Conservation (phyloP, 2,329 filamentous ascomycete genomes). For the Pseudonectria buxi region DNA sequence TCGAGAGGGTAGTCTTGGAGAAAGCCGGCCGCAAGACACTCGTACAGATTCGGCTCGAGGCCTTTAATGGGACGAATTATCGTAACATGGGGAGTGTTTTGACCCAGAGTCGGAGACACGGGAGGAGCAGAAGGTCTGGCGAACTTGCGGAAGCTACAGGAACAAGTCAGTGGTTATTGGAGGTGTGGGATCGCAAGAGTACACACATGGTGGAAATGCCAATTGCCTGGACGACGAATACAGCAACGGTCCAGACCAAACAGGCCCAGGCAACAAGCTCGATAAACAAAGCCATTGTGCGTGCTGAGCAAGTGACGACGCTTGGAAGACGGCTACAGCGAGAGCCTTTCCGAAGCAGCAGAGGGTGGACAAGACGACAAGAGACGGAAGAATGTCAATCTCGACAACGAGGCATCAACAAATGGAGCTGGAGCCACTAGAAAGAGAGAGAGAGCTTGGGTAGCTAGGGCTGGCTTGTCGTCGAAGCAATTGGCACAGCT, state of each 20-base stretch:
- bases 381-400: too few species aligned
- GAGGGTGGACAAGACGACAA: too few species aligned
- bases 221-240: conserved; percentile 48
- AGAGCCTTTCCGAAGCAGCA: too few species aligned
- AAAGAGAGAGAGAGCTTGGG: too few species aligned
- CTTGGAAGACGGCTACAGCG: too few species aligned
- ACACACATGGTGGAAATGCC: conserved; percentile 51
- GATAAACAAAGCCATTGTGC: conserved; percentile 22
- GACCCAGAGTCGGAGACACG: conserved; percentile 42
- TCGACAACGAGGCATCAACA: too few species aligned
- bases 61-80: conserved; percentile 92
- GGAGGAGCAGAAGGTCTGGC: conserved; percentile 42
- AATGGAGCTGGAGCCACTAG: too few species aligned
- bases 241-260: conserved; percentile 45
- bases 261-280: conserved; percentile 40
- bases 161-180: conserved; percentile 1
- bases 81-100: conserved; percentile 70
- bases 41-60: conserved; percentile 81
- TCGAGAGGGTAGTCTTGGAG: conserved; percentile 71
- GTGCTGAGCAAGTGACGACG: too few species aligned
- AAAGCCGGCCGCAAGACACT: conserved; percentile 84
- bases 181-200: conserved; percentile 1
- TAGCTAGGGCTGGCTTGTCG: too few species aligned
- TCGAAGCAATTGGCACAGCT: too few species aligned
- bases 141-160: conserved; percentile 44